Base-by-base conservation (phyloP, 208 protist species). In the Wallacemonas sp. region DNA sequence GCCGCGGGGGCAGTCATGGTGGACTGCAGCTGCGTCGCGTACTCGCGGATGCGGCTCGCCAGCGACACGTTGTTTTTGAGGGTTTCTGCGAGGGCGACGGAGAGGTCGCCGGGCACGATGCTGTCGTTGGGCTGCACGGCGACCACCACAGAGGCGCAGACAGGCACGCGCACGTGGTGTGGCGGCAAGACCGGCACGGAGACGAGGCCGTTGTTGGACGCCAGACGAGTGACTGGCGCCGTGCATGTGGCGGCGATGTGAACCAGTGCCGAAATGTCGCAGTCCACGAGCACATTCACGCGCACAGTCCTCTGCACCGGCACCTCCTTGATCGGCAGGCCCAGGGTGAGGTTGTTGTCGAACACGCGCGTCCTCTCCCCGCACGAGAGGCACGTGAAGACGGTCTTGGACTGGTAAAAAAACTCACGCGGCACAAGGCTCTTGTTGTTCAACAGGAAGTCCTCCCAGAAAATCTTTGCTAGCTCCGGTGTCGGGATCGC, bases 381-480 rank as follows among this genome's bases (percentile, higher is more conserved):
- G 54, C 86, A 97, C 2, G 69, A 84, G 41, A 84, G 67, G 65
- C 87, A 96, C 31, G 67, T 71, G 49, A 93, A 84, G 32, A 79
- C 66, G 5, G 78, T 87, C 62, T 86, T 94, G 26, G 79, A 86
- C 75, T 95, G 89, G 57, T 89, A 79, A 32, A 91, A 94, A 32
- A 97, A 95, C 45, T 93, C 73, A 23, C 67, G 42, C 0, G 89
- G 76, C 28, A 97, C 79, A 31, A 91, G 87, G 59, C 82, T 89
- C 16, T 65, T 48, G 52, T 95, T 91, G 72, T 93, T 92, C 2
- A 68, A 75, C 7, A 98, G 65, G 64, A 95, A 95, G 67, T 93
- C 84, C 14, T 92, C 68, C 95, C 96, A 98, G 57, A 89, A 91
- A 26, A 95, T 79, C 18, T 70, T 31, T 22, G 92, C 88, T 12